These are phyloP conservation scores for Fusarium sp. DNA, from an alignment of 2,329 filamentous ascomycete species.

Conservation along the genomic window DNA sequence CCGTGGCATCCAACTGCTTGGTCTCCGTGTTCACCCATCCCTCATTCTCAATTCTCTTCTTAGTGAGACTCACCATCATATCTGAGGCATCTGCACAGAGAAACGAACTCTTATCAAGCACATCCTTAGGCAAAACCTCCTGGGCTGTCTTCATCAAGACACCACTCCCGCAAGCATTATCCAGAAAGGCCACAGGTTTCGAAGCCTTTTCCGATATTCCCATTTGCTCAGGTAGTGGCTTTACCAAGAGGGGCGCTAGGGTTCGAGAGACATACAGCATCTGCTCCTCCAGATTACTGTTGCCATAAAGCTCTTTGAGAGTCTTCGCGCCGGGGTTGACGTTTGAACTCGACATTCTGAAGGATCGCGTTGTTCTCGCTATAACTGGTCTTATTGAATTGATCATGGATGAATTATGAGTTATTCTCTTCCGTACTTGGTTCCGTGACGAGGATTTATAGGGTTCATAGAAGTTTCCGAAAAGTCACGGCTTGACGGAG, in stretches of 20 bases:
- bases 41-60: slow-evolving; percentile 55
- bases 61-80: slow-evolving; percentile 57
- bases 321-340: slow-evolving; percentile 15
- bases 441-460: slow-evolving; percentile 2
- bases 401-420: background rate
- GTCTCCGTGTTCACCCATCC: slow-evolving; percentile 62
- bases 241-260: slow-evolving; percentile 37
- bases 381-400: background rate
- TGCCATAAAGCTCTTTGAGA: slow-evolving; percentile 36
- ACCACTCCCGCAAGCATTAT: slow-evolving; percentile 67
- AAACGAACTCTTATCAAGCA: slow-evolving; percentile 60
- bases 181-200: slow-evolving; percentile 59
- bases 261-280: slow-evolving; percentile 39
- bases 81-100: slow-evolving; percentile 64
- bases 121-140: slow-evolving; percentile 53
- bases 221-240: slow-evolving; percentile 47
- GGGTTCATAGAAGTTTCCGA: slow-evolving; percentile 30
- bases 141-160: slow-evolving; percentile 63
- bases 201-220: slow-evolving; percentile 25
- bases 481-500: slow-evolving; percentile 37
- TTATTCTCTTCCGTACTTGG: background rate
- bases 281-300: slow-evolving; percentile 26
- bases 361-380: background rate
- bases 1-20: slow-evolving; percentile 62
- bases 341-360: slow-evolving; percentile 25